Evolutionary conservation across 371 early-diverging fungal species (phyloP).

Genomic region (Parasitella parasitica): DNA sequence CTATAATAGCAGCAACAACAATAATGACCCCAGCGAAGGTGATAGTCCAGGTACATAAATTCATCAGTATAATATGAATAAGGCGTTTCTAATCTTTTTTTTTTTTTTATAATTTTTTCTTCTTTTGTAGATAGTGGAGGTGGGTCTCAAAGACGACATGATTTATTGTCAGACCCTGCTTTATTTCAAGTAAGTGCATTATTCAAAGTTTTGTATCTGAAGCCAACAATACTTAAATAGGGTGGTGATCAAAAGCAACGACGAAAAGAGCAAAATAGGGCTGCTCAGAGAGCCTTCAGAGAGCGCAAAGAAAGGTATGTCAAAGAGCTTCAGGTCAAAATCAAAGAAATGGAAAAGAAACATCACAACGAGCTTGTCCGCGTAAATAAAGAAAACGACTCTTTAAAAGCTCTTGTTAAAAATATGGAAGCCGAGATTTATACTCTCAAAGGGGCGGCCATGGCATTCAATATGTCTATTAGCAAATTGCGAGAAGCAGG

Average conservation of each 20-base stretch:
- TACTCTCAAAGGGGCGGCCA: conserved; percentile 25
- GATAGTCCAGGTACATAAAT: conserved; percentile 20
- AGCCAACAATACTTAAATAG: background rate
- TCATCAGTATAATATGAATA: background rate
- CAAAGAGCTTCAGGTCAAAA: conserved; percentile 53
- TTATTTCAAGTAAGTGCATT: background rate
- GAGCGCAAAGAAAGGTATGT: conserved; percentile 69
- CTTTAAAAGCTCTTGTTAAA: conserved; percentile 31
- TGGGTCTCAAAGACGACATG: conserved; percentile 4
- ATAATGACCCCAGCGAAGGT: conserved; percentile 16
- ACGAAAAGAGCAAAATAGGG: conserved; percentile 68
- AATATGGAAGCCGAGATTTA: conserved; percentile 48
- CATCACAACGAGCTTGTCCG: conserved; percentile 10
- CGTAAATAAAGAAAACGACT: conserved; percentile 16
- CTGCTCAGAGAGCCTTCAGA: conserved; percentile 70
- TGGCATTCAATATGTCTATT: conserved; percentile 26
- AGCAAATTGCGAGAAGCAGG: conserved; percentile 19
- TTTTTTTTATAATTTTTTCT: too few species aligned
- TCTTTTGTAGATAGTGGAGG: conserved; percentile 6
- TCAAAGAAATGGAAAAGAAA: conserved; percentile 20
- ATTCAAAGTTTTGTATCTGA: too few species aligned
- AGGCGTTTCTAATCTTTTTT: background rate
- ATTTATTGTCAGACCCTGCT: background rate
- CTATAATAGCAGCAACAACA: background rate
- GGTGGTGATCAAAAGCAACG: conserved; percentile 36